Evolutionary conservation across 2,329 filamentous ascomycete genomes (phyloP), one percentile per base, ranked within the genome.

Genomic region (Colletotrichum sp.): DNA sequence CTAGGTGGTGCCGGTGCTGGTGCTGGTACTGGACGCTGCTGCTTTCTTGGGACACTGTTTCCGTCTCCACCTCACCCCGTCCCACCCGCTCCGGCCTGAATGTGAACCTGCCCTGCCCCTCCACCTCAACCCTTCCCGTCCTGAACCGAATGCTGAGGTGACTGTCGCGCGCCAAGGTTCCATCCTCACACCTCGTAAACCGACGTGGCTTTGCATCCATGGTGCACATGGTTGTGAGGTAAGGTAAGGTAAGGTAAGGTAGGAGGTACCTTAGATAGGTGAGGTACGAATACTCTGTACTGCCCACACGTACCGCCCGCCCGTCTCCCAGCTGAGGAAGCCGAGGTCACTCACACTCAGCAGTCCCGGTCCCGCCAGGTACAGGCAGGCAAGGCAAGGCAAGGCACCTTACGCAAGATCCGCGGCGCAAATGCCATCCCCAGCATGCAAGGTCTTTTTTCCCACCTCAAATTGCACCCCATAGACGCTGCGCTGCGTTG

Each of bases 191-290:
- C 63, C 63, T 75, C 69, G 62, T 75, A 75, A 67, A 62, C 55
- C 62, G 69, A 75, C 72, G 72, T 72, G 72, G 69, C 69, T 72
- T 68, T 72, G 72, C 69, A 72, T 63, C 30, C 57, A 27, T 30
- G 25, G 27, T 19, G 55, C 55, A 52, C 44, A 49, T 49, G 44
- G 44, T 49, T 49, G 44, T 12, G 11, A 22, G 44, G 44, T 22
- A 12, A 49, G 44, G 44, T 44, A 44, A 15, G 34, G 34, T 36
- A 36, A 16, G 34, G 13, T 15, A 36, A 39, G 36, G 34, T 16
- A 39, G 15, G 36, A 25, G 25, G 25, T 25, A 25, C 25, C 25
- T 25, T 25, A 25, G 25, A 25, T 25, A 25, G 34, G 34, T 39
- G 19, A 49, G 39, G 39, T 49, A 25, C 25, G 25, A 25, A 25